Base-by-base conservation (phyloP, 2,329 filamentous ascomycete species). In the Trichoderma sp. region DNA sequence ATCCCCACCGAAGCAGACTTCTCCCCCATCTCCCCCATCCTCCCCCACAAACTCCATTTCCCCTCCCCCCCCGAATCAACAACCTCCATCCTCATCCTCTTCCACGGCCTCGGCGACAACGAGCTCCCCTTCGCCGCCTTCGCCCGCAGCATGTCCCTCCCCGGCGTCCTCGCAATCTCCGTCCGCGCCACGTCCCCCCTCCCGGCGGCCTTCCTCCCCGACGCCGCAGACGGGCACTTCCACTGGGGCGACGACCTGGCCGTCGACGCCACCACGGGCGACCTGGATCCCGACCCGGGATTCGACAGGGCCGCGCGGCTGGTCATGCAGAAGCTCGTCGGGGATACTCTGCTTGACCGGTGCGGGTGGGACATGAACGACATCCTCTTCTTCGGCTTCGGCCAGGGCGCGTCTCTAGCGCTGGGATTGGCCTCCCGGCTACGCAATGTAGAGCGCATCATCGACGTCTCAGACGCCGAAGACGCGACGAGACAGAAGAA, bases 101-200 rank as follows among this genome's bases (percentile, higher is more conserved):
- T 97, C 68, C 93, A 97, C 78, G 93, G 93, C 71, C 86, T 97
- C 13, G 93, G 93, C 70, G 93, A 97, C 80, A 88, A 86, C 37
- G 86, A 92, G 69, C 74, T 77, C 3, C 84, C 91, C 39, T 96
- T 95, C 77, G 84, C 87, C 69, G 80, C 80, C 53, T 90, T 97
- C 70, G 92, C 89, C 22, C 82, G 83, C 67, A 88, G 87, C 72
- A 80, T 97, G 69, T 83, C 85, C 69, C 86, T 97, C 3, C 92
- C 93, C 0, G 91, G 93, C 74, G 93, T 93, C 63, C 85, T 89
- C 67, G 88, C 89, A 73, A 86, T 97, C 64, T 86, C 92, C 7
- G 82, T 96, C 50, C 90, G 91, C 74, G 93, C 89, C 0, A 89
- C 90, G 0, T 83, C 83, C 27, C 86, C 87, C 0, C 82, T 97